Conservation (phyloP, 2,329 filamentous ascomycete genomes). For the Fusarium beomiforme region DNA sequence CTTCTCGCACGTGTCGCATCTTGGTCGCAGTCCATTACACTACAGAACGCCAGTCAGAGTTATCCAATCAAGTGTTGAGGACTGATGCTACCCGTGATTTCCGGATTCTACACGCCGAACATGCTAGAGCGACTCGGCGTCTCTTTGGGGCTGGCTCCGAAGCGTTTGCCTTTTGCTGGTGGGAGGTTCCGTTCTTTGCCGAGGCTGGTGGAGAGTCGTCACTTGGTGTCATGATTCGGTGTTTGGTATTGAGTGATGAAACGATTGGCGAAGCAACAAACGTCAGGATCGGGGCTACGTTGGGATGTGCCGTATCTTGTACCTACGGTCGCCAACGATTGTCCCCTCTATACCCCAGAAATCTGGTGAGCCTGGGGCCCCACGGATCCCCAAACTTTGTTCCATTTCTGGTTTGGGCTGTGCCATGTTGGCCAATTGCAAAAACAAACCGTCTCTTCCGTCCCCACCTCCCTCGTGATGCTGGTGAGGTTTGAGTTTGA, state of each 20-base stretch:
- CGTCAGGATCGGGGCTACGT: not conserved
- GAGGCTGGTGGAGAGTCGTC: not conserved
- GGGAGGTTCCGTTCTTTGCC: not conserved
- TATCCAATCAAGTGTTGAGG: not conserved
- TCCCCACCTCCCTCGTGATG: not conserved
- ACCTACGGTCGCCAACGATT: not conserved
- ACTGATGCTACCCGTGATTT: not conserved
- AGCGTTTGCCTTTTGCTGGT: not conserved
- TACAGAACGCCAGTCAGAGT: fast-evolving
- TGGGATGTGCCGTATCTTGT: constrained; percentile 11
- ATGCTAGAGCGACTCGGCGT: constrained; percentile 1
- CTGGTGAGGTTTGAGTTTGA: not conserved
- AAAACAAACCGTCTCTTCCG: not conserved
- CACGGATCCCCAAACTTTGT: not conserved
- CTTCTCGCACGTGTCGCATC: constrained; percentile 9
- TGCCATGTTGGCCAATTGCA: not conserved
- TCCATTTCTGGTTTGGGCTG: not conserved
- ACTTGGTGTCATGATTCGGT: not conserved
- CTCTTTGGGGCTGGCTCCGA: not conserved
- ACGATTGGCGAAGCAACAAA: not conserved
- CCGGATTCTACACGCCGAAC: constrained; percentile 6
- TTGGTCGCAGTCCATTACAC: constrained; percentile 2
- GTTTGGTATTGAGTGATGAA: not conserved
- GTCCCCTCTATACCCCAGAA: not conserved
- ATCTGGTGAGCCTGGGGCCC: not conserved